phyloP scores from a whole-genome alignment of 352 stramenopile genomes.

The Globisporangium viniferum region DNA sequence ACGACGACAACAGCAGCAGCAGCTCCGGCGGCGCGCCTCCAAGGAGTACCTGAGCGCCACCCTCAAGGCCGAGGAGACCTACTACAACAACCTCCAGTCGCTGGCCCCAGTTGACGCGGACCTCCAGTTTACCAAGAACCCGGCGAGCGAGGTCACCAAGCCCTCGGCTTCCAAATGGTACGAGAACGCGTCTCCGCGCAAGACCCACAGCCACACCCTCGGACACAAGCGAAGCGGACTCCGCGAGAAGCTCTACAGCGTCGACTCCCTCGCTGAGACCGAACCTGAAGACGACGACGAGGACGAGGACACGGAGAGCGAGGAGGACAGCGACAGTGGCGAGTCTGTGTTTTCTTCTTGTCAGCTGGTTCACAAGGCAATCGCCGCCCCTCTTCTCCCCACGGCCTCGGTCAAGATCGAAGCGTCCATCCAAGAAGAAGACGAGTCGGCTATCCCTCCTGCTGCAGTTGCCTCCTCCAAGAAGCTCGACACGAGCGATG shows the following conservation, averaged over 20 bases:
- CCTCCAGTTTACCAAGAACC: background rate
- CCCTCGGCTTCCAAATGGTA: conserved; percentile 6
- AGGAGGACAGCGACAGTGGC: conserved; percentile 20
- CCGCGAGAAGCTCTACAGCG: conserved; percentile 30
- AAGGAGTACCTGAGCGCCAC: conserved; percentile 4
- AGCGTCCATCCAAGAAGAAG: conserved; percentile 3
- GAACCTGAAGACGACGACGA: conserved; percentile 30
- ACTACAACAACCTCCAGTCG: background rate
- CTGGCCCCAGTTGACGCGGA: background rate
- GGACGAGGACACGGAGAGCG: conserved; percentile 28
- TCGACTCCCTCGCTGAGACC: conserved; percentile 33
- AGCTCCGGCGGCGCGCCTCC: conserved; percentile 14
- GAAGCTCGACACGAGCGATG: background rate
- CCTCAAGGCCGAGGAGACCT: background rate
- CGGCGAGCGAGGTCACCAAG: background rate
- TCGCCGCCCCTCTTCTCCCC: conserved; percentile 4
- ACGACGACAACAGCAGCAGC: conserved; percentile 21
- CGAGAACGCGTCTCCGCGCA: conserved; percentile 3
- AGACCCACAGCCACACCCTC: background rate
- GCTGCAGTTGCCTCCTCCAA: background rate
- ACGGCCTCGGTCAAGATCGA: background rate
- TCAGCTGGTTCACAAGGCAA: conserved; percentile 20
- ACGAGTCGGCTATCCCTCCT: background rate
- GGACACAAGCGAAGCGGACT: conserved; percentile 1
- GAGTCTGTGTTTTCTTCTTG: conserved; percentile 8